Percentiles rank a stretch among this genome's conserved stretches.
phyloP scores from a whole-genome alignment of 345 rosid species.

The Pseudoturritis turrita region DNA sequence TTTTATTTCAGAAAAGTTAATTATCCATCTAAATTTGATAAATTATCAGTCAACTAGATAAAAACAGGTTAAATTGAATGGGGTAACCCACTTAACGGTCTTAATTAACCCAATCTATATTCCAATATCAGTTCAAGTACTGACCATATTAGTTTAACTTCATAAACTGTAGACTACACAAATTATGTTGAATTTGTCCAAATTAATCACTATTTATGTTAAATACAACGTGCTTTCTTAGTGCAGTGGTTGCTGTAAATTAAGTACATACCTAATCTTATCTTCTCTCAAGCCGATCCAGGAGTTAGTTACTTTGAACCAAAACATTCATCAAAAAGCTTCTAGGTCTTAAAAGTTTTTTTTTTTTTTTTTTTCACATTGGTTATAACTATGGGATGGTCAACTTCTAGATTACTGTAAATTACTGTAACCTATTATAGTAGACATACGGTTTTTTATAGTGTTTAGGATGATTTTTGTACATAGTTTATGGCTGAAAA shows the following conservation, averaged over 20 bases:
- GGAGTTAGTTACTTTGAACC: neutral
- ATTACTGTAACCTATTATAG: neutral
- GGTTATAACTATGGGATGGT: neutral
- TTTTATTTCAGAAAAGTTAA: no score
- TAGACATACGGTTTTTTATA: neutral
- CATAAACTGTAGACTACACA: neutral
- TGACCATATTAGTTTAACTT: neutral
- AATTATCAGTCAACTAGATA: no score
- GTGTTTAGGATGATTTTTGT: neutral
- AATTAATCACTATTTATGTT: neutral
- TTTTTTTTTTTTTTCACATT: no score
- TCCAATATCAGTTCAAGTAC: neutral
- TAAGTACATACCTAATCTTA: neutral
- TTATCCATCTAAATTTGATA: no score
- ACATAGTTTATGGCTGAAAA: neutral
- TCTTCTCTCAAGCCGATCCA: neutral
- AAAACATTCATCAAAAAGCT: neutral
- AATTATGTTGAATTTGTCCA: neutral
- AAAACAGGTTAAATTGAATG: neutral
- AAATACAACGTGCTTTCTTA: neutral
- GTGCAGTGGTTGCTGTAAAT: conserved; percentile 7
- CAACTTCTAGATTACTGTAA: neutral
- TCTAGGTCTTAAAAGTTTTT: neutral
- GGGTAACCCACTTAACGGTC: neutral
- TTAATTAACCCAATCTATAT: neutral